phyloP scores from a whole-genome alignment of 495 filamentous ascomycete genomes.

The Penicillium crystallinum region DNA sequence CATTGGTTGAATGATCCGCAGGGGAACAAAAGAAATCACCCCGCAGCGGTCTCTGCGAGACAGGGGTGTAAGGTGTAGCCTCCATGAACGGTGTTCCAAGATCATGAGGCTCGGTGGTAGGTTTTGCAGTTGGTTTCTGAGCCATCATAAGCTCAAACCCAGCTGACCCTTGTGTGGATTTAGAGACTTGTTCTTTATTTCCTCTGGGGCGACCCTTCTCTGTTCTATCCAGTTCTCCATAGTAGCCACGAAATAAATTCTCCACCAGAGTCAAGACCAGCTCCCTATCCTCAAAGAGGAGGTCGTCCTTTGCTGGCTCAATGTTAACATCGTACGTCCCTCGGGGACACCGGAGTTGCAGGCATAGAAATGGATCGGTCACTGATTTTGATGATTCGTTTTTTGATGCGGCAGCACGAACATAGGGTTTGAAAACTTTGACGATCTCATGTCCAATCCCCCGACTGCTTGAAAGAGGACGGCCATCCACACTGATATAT shows the following conservation, averaged over 20 bases:
- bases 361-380: conserved; percentile 64
- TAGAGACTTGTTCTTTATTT: conserved; percentile 2
- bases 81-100: not conserved
- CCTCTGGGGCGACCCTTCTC: not conserved
- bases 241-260: conserved; percentile 49
- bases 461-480: conserved; percentile 61
- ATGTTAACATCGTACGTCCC: conserved; percentile 83
- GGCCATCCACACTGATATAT: conserved; percentile 71
- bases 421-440: conserved; percentile 52
- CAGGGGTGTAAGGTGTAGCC: not conserved
- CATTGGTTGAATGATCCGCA: not conserved
- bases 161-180: not conserved
- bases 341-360: conserved; percentile 66
- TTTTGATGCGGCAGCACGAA: conserved; percentile 37
- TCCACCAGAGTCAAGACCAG: conserved; percentile 49
- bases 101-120: not conserved
- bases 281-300: conserved; percentile 65
- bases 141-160: conserved; percentile 26
- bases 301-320: conserved; percentile 85
- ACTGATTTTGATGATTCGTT: conserved; percentile 15
- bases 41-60: not conserved
- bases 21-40: too few species aligned
- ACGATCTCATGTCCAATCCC: conserved; percentile 65
- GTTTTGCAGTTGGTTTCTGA: conserved; percentile 1
- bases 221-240: conserved; percentile 38